Evolutionary conservation across 768 basidiomycete species (phyloP), one percentile per base, ranked within the genome.

Genomic region (Dioszegia hungarica): DNA sequence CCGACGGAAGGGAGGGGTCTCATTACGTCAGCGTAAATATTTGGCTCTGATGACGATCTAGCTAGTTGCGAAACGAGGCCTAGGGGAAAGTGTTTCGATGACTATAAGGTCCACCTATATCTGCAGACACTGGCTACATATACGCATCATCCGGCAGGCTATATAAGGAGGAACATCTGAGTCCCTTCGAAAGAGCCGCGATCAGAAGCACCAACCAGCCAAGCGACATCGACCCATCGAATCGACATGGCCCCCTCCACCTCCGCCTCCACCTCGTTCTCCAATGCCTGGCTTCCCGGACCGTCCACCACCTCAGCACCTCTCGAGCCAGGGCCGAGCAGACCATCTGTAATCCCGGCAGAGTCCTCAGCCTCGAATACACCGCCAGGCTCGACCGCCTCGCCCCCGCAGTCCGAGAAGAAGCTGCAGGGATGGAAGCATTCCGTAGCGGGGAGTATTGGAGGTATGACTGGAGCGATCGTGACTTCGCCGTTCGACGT

Each of bases 401-500:
- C 62, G 5, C 62, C 67, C 4, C 60, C 64, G 17, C 44, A 59
- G 39, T 19, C 25, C 40, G 60, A 65, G 51, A 57, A 57, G 51
- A 53, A 68, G 43, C 49, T 71, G 24, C 37, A 53, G 20, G 69
- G 69, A 64, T 71, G 69, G 69, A 64, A 71, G 43, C 69, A 71
- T 51, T 66, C 64, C 3, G 60, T 64, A 15, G 69, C 69, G 15
- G 69, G 69, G 36, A 97, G 94, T 20, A 79, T 97, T 17, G 95
- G 94, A 24, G 95, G 93, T 37, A 94, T 98, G 92, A 90, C 90
- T 70, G 95, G 94, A 31, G 92, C 92, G 17, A 87, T 95, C 57
- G 86, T 97, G 2, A 99, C 95, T 0, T 91, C 90, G 40, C 94
- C 95, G 0, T 94, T 99, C 67, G 95, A 99, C 76, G 91, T 99